Base-by-base conservation (phyloP, 2,329 filamentous ascomycete species). In the Neopestalotiopsis sp. region DNA sequence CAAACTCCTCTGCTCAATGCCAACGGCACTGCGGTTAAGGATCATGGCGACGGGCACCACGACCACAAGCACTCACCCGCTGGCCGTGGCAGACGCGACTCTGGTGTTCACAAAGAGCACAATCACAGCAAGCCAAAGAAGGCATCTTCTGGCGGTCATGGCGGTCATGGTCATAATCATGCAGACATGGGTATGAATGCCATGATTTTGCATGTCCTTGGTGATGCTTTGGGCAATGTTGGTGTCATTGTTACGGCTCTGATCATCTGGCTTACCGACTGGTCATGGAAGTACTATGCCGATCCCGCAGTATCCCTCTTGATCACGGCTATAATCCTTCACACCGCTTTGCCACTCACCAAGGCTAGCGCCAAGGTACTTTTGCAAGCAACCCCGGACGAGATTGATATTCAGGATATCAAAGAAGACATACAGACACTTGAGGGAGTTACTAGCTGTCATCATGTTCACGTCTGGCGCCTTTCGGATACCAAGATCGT, bases 391-490 rank as follows among this genome's bases (percentile, higher is more conserved):
- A 97, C 96, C 0, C 96, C 96, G 0, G 91, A 94, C 69, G 93
- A 95, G 67, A 91, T 99, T 75, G 91, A 91, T 74, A 89, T 98
- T 68, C 92, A 95, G 72, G 93, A 98, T 69, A 95, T 99, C 80
- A 93, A 94, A 73, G 91, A 95, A 73, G 96, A 99, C 78, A 97
- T 99, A 67, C 89, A 95, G 77, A 84, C 88, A 17, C 89, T 99
- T 5, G 92, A 92, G 0, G 95, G 95, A 57, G 92, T 99, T 62
- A 85, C 96, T 70, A 94, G 92, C 78, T 97, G 94, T 77, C 96
- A 99, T 81, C 95, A 99, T 79, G 87, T 99, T 28, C 96, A 99
- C 79, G 94, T 99, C 71, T 99, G 96, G 96, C 95, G 98, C 80
- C 88, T 99, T 42, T 97, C 93, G 17, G 95, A 98, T 78, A 96